A percentile compares a stretch with the other conserved stretches of the same genome.
Conservation (phyloP, 768 basidiomycete genomes). For the Tylopilus sp. region DNA sequence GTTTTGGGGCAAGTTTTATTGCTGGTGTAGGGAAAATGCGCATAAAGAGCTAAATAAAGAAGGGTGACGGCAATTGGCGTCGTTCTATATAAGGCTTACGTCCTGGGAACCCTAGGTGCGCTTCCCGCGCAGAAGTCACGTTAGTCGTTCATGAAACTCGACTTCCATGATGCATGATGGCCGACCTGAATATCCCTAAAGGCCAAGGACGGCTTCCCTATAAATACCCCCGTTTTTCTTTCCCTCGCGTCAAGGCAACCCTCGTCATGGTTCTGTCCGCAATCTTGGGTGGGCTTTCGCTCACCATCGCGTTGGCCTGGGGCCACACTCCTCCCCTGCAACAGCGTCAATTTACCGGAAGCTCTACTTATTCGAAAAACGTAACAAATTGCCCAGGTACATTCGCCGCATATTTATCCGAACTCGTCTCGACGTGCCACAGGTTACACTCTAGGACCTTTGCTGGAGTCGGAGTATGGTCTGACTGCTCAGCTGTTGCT, state of each 20-base stretch:
- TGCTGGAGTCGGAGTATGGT: conserved; percentile 44
- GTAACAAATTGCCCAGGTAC: conserved; percentile 33
- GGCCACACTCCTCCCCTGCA: conserved; percentile 4
- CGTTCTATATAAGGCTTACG: no score
- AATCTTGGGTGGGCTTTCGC: conserved; percentile 7
- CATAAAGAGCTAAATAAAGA: no score
- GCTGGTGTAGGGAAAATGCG: no score
- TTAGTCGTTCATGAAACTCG: neutral
- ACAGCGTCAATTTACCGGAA: conserved; percentile 3
- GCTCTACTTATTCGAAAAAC: conserved; percentile 22
- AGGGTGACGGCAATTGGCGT: no score
- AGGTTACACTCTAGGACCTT: conserved; percentile 54
- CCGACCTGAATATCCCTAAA: neutral
- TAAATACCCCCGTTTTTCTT: conserved; percentile 2
- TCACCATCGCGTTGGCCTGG: conserved; percentile 3
- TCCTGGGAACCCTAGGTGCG: no score
- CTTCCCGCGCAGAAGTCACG: conserved; percentile 2
- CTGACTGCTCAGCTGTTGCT: conserved; percentile 54
- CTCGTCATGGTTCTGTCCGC: neutral
- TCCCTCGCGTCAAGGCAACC: neutral
- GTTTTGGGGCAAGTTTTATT: no score
- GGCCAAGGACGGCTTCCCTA: neutral
- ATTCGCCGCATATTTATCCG: neutral
- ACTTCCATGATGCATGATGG: neutral
- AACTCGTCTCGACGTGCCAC: neutral